Percentiles rank a stretch among this genome's conserved stretches.
Evolutionary conservation across 2,329 filamentous ascomycete genomes (phyloP).

Genomic region (Botrytis aclada): DNA sequence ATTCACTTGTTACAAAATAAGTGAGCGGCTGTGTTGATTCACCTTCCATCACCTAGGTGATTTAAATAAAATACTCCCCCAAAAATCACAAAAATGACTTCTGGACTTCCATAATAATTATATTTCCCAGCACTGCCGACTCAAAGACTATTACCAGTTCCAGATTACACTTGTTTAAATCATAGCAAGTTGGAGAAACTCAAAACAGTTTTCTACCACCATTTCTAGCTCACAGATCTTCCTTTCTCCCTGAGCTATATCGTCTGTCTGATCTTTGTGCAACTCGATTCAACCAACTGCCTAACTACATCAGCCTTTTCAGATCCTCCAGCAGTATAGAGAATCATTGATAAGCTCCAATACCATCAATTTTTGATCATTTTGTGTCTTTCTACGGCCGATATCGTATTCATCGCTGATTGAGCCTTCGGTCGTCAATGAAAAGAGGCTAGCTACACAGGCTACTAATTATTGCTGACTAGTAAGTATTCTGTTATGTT

Average conservation of each 20-base stretch:
- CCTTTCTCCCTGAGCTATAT: not conserved
- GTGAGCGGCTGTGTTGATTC: not conserved
- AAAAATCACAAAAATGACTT: not conserved
- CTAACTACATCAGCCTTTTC: not conserved
- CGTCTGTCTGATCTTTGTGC: not conserved
- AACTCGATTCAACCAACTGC: not conserved
- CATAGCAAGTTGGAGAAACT: too few relatives aligned
- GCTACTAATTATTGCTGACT: not conserved
- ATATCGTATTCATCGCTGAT: not conserved
- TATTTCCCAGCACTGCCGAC: not conserved
- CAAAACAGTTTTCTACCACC: not conserved
- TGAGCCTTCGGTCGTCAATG: not conserved
- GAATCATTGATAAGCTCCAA: not conserved
- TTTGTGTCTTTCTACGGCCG: not conserved
- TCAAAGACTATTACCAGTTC: not conserved
- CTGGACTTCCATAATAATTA: not conserved
- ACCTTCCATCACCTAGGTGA: not conserved
- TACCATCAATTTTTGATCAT: not conserved
- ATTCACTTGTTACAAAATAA: not conserved
- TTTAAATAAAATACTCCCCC: not conserved
- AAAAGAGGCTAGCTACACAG: not conserved
- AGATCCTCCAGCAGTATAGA: not conserved
- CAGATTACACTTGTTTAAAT: not conserved
- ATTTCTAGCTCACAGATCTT: not conserved
- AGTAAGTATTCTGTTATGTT: not conserved